Conservation (phyloP, 83 land plant genomes). For the Picea engelmannii region DNA sequence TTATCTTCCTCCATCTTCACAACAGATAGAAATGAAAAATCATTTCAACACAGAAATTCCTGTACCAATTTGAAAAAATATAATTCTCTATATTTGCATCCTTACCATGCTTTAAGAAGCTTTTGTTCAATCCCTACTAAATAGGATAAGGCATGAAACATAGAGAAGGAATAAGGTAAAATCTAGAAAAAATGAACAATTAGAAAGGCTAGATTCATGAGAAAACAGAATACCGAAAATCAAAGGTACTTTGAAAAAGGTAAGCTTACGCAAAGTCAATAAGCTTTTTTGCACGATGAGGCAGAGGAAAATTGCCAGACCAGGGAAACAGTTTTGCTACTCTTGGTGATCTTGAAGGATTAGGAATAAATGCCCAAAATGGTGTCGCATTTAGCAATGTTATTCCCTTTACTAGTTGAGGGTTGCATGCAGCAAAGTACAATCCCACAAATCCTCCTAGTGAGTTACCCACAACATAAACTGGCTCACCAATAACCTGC, state of each 20-base stretch:
- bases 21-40: not conserved
- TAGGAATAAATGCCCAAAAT: slow-evolving; percentile 87
- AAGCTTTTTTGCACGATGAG: slow-evolving; percentile 49
- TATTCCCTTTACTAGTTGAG: slow-evolving; percentile 73
- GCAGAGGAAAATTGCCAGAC: slow-evolving; percentile 83
- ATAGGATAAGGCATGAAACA: not conserved
- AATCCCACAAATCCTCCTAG: slow-evolving; percentile 81
- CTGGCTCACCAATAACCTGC: slow-evolving; percentile 86
- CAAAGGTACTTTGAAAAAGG: not conserved
- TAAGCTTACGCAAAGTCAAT: slow-evolving; percentile 56
- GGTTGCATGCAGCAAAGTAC: slow-evolving; percentile 74
- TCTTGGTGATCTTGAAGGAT: slow-evolving; percentile 57
- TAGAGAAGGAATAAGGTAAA: not conserved
- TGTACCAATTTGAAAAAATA: not conserved
- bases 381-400: slow-evolving; percentile 84
- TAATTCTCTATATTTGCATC: slow-evolving; percentile 2
- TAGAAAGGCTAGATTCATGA: not conserved
- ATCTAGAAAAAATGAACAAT: not conserved
- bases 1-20: slow-evolving; percentile 63
- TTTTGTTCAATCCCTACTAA: not conserved
- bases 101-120: not conserved
- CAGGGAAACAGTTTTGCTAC: slow-evolving; percentile 71
- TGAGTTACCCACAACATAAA: slow-evolving; percentile 83
- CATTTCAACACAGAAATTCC: not conserved
- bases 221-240: not conserved